phyloP scores from a whole-genome alignment of 192 early-diverging fungal species.

The Martensiomyces pterosporus region DNA sequence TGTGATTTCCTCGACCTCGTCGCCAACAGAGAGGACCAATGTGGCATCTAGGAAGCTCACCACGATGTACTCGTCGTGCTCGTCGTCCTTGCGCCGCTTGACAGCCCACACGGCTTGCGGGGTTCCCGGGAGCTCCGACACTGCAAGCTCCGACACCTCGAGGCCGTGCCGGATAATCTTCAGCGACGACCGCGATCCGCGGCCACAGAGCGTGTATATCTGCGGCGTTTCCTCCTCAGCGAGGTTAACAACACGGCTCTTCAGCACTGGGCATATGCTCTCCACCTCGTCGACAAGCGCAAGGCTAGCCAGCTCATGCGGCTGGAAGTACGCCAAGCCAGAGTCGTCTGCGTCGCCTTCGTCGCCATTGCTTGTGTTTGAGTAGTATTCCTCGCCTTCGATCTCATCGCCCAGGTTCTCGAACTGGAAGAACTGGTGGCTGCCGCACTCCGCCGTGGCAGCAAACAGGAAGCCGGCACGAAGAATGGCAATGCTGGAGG shows the following conservation, averaged over 20 bases:
- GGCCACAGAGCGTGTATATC: conserved; percentile 86
- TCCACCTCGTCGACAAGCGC: conserved; percentile 90
- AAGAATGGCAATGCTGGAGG: conserved; percentile 75
- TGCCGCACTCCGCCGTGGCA: conserved; percentile 83
- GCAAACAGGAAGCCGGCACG: conserved; percentile 94
- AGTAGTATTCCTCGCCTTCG: conserved; percentile 3
- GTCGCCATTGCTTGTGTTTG: conserved; percentile 48
- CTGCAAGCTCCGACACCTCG: conserved; percentile 89
- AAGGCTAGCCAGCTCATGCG: conserved; percentile 77
- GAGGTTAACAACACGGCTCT: conserved; percentile 82
- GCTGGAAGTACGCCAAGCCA: conserved; percentile 63
- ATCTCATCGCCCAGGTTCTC: conserved; percentile 90
- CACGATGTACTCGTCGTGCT: conserved; percentile 80
- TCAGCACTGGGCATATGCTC: conserved; percentile 73
- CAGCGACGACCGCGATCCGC: conserved; percentile 75
- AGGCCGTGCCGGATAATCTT: conserved; percentile 88
- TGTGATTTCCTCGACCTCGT: conserved; percentile 86
- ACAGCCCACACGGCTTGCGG: conserved; percentile 90
- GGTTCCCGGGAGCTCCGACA: conserved; percentile 87
- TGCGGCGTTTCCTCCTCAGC: conserved; percentile 91
- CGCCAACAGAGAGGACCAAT: conserved; percentile 86
- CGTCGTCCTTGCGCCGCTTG: conserved; percentile 40
- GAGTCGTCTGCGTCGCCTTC: too few relatives aligned
- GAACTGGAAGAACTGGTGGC: conserved; percentile 91
- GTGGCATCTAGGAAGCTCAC: conserved; percentile 93